Conservation (phyloP, 352 stramenopile genomes). For the Phytophthora citricola region DNA sequence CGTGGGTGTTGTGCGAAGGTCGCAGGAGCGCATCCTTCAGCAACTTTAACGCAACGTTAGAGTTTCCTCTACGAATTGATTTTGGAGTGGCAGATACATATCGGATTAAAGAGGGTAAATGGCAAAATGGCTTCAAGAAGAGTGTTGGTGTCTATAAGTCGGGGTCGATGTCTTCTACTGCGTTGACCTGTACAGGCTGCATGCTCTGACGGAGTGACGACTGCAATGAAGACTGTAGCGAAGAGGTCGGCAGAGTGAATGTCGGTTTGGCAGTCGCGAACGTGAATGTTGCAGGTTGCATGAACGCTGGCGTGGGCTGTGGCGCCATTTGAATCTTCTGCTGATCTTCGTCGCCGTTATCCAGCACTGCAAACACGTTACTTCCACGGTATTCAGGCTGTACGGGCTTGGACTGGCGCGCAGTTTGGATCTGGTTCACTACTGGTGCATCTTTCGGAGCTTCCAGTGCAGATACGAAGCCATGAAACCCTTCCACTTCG, state of each 20-base stretch:
- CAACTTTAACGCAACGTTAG: background rate
- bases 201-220: conserved; percentile 30
- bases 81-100: background rate
- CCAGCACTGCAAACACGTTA: conserved; percentile 74
- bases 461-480: conserved; percentile 70
- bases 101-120: background rate
- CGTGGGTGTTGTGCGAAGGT: conserved; percentile 5
- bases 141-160: conserved; percentile 53
- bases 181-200: conserved; percentile 9
- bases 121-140: background rate
- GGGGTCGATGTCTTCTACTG: conserved; percentile 52
- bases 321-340: conserved; percentile 15
- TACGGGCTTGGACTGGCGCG: conserved; percentile 35
- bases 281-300: conserved; percentile 79
- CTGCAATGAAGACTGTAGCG: conserved; percentile 24
- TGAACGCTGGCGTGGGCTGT: conserved; percentile 38
- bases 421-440: conserved; percentile 29
- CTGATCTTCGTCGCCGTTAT: conserved; percentile 56
- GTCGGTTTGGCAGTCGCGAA: conserved; percentile 39
- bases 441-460: conserved; percentile 47
- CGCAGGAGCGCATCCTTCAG: background rate
- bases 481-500: conserved; percentile 74
- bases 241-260: conserved; percentile 31
- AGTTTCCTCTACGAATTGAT: background rate
- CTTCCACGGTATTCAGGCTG: conserved; percentile 41